These are phyloP conservation scores for Zychaea mexicana DNA, from an alignment of 371 early-diverging fungal genomes.

Conservation along the genomic window DNA sequence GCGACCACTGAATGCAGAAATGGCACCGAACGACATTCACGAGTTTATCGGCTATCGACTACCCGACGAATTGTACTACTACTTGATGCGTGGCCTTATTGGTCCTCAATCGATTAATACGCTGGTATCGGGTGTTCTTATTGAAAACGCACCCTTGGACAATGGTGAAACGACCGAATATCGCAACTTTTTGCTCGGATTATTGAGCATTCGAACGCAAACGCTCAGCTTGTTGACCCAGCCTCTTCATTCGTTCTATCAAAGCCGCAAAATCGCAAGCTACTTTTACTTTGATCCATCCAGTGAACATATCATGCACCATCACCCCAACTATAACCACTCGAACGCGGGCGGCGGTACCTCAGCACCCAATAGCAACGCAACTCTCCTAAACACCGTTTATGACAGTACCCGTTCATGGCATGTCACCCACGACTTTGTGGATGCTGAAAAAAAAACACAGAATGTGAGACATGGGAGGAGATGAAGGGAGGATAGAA, in stretches of 20 bases:
- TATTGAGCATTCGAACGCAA: constrained; percentile 62
- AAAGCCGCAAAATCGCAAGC: constrained; percentile 66
- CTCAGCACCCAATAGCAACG: constrained; percentile 22
- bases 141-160: constrained; percentile 78
- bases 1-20: constrained; percentile 67
- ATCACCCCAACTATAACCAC: constrained; percentile 26
- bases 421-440: constrained; percentile 36
- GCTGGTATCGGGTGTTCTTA: constrained; percentile 67
- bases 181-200: constrained; percentile 60
- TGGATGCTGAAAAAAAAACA: constrained; percentile 33
- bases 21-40: constrained; percentile 80
- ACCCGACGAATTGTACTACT: constrained; percentile 76
- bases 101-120: constrained; percentile 70
- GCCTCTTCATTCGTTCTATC: constrained; percentile 66
- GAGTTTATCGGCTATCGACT: constrained; percentile 82
- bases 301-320: constrained; percentile 52
- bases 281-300: constrained; percentile 69
- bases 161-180: constrained; percentile 84
- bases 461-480: constrained; percentile 31
- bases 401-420: constrained; percentile 50
- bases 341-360: constrained; percentile 15
- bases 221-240: constrained; percentile 64
- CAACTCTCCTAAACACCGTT: constrained; percentile 49
- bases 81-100: constrained; percentile 71
- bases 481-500: background rate